These are phyloP conservation scores for Poa annua DNA, from an alignment of 176 grass and related monocot genomes.

Conservation along the genomic window DNA sequence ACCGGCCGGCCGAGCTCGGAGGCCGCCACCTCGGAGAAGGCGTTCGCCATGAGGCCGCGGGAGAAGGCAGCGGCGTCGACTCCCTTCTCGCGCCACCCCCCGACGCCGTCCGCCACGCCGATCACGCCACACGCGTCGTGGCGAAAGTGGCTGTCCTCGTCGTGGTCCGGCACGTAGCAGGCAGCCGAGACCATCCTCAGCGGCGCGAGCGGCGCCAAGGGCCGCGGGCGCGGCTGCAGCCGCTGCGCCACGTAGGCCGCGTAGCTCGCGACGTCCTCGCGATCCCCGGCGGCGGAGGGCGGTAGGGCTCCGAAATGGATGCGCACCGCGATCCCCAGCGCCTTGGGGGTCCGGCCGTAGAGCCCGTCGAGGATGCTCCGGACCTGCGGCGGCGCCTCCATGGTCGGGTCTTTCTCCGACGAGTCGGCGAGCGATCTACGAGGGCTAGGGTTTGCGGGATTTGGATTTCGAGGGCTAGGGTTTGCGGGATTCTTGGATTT, in stretches of 20 bases:
- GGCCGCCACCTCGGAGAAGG: not conserved
- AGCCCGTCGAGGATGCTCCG: not conserved
- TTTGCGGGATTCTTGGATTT: no score
- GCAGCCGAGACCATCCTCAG: not conserved
- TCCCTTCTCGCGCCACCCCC: not conserved
- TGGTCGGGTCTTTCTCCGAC: not conserved
- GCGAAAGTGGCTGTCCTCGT: conserved; percentile 42
- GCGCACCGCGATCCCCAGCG: not conserved
- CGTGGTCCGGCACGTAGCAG: conserved; percentile 34
- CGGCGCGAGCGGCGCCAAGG: not conserved
- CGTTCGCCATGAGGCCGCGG: not conserved
- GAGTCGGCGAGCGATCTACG: not conserved
- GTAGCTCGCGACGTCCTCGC: not conserved
- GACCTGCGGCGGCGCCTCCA: conserved; percentile 9
- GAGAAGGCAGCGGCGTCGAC: conserved; percentile 39
- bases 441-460: no score
- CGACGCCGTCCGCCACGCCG: conserved; percentile 52
- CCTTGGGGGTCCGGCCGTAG: not conserved
- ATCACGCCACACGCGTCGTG: conserved; percentile 11
- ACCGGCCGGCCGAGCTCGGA: not conserved
- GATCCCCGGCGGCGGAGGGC: not conserved
- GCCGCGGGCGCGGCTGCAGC: not conserved
- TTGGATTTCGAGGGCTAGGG: no score
- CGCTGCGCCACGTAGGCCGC: not conserved
- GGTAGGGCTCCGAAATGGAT: not conserved